These are phyloP conservation scores for Amaranthus hypochondriacus DNA, from an alignment of 148 eudicot genomes.

Conservation along the genomic window DNA sequence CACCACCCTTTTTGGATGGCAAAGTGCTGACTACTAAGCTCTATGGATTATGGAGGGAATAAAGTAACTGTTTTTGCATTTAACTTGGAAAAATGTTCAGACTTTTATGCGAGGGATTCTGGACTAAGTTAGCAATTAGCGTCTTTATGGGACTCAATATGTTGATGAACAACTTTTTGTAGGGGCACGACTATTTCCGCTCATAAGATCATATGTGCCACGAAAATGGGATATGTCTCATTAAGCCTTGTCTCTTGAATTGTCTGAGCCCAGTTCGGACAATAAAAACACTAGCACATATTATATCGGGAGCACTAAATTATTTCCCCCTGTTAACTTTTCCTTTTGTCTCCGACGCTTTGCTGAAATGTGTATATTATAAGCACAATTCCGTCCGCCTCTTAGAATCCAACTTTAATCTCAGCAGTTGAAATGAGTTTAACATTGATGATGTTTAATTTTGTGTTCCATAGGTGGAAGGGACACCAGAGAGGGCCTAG, in stretches of 20 bases:
- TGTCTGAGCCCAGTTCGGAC: too few species aligned
- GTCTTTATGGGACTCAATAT: neutral
- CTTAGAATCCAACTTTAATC: neutral
- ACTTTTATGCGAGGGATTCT: neutral
- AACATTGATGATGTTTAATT: neutral
- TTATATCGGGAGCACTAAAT: too few species aligned
- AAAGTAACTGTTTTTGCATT: neutral
- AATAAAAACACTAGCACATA: too few species aligned
- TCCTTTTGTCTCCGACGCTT: too few species aligned
- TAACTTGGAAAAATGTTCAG: neutral
- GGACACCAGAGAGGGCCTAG: constrained; percentile 96
- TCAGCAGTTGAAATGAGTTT: neutral
- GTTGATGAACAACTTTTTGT: neutral
- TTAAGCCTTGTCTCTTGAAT: too few species aligned
- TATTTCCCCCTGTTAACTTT: too few species aligned
- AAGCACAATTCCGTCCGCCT: neutral
- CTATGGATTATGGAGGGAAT: too few species aligned
- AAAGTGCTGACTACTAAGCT: neutral
- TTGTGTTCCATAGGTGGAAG: constrained; percentile 63
- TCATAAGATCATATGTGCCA: neutral
- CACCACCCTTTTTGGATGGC: neutral
- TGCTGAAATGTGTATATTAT: neutral
- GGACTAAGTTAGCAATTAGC: neutral
- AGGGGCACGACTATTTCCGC: neutral
- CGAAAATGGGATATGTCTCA: neutral